These are phyloP conservation scores for Musa balbisiana DNA, from an alignment of 202 grass and related monocot genomes.

Conservation along the genomic window DNA sequence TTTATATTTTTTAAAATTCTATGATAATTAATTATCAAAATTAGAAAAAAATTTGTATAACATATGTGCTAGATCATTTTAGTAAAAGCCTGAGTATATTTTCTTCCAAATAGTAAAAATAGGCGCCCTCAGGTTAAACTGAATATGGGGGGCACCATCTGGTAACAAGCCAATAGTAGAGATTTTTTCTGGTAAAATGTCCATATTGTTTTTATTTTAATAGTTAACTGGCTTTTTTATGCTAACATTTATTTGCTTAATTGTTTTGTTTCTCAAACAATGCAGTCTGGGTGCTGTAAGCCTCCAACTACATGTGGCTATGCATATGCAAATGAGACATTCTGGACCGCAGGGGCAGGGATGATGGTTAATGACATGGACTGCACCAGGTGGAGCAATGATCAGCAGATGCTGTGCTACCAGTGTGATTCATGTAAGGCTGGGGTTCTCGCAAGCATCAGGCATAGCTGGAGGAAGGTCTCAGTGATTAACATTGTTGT, in stretches of 20 bases:
- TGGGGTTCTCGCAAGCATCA: not conserved
- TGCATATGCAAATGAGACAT: not conserved
- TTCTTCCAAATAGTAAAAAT: too few species aligned
- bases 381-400: not conserved
- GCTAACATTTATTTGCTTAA: too few species aligned
- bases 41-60: too few species aligned
- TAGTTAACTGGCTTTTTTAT: too few species aligned
- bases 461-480: conserved; percentile 5
- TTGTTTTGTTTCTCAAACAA: not conserved
- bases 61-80: too few species aligned
- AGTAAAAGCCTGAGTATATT: too few species aligned
- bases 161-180: not conserved
- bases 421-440: not conserved
- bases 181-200: not conserved
- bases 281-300: conserved; percentile 2
- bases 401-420: not conserved
- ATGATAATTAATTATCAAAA: too few species aligned
- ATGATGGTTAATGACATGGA: not conserved
- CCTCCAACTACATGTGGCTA: not conserved
- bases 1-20: too few species aligned
- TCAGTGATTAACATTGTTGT: not conserved
- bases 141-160: too few species aligned
- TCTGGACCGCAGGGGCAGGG: not conserved
- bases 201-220: not conserved
- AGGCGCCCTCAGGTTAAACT: too few species aligned